Conservation (phyloP, 352 stramenopile species). For the Phytophthora hybrid region DNA sequence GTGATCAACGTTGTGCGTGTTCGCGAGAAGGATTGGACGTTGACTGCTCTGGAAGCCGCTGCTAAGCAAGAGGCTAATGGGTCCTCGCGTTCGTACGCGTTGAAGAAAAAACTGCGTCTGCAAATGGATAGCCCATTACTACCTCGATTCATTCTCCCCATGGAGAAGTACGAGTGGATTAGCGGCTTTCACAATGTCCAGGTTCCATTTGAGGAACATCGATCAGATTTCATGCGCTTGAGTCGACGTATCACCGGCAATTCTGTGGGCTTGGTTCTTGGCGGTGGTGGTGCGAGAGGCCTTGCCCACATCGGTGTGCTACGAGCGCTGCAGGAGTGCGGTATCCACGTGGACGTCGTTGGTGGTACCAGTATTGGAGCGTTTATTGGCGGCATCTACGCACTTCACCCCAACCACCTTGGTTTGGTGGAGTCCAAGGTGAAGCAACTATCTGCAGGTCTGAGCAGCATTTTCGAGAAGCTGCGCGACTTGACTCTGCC, state of each 20-base stretch:
- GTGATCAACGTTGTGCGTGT: conserved; percentile 84
- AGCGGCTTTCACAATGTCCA: conserved; percentile 89
- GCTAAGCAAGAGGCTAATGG: conserved; percentile 53
- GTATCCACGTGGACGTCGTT: conserved; percentile 94
- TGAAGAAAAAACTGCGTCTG: conserved; percentile 71
- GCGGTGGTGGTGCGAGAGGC: conserved; percentile 93
- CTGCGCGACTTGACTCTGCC: conserved; percentile 89
- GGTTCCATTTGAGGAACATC: conserved; percentile 77
- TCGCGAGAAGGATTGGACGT: conserved; percentile 78
- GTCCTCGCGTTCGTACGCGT: conserved; percentile 54
- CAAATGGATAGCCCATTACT: conserved; percentile 67
- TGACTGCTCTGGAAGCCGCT: conserved; percentile 63
- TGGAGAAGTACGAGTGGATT: conserved; percentile 91
- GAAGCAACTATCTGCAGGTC: conserved; percentile 55
- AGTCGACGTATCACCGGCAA: conserved; percentile 92
- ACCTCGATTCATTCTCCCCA: conserved; percentile 72
- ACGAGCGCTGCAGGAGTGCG: conserved; percentile 91
- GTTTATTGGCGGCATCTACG: conserved; percentile 87
- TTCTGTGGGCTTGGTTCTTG: conserved; percentile 94
- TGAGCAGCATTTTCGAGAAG: conserved; percentile 83
- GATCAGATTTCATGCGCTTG: conserved; percentile 85
- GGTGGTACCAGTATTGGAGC: conserved; percentile 93
- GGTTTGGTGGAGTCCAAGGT: conserved; percentile 66
- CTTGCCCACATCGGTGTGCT: conserved; percentile 96
- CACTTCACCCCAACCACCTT: conserved; percentile 78